Base-by-base conservation (phyloP, 2,329 filamentous ascomycete species). In the Venturia asperata region DNA sequence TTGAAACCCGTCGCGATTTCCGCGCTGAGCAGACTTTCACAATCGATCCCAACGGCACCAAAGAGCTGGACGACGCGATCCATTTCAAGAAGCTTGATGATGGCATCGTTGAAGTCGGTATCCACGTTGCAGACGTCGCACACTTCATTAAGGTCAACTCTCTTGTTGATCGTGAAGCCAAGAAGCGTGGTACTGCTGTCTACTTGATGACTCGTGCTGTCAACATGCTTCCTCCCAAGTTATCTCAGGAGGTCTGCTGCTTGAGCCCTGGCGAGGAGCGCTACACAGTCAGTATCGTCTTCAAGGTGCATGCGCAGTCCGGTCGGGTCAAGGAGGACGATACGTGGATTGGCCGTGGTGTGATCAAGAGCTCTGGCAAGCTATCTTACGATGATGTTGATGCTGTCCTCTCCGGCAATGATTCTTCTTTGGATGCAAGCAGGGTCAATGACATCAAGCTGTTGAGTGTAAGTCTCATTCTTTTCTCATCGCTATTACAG, bases 81-180 rank as follows among this genome's bases (percentile, higher is more conserved):
- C 94, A 99, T 73, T 85, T 97, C 78, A 96, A 95, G 81, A 84
- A 87, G 47, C 84, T 91, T 65, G 80, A 85, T 17, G 90, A 96
- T 76, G 92, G 90, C 73, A 89, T 90, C 76, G 87, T 97, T 68
- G 93, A 99, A 75, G 89, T 99, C 70, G 94, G 92, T 79, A 86
- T 97, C 66, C 94, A 99, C 77, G 90, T 99, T 73, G 87, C 93
- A 41, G 94, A 99, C 76, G 88, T 97, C 70, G 88, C 94, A 67
- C 91, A 99, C 78, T 99, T 99, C 74, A 91, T 99, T 75, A 97
- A 97, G 83, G 83, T 88, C 61, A 96, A 95, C 80, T 96, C 92
- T 19, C 85, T 97, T 58, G 92, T 97, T 62, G 94, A 99, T 73
- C 89, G 94, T 60, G 94, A 99, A 78, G 94, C 94, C 13, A 96